Conservation (phyloP, 441 rosid genomes). For the Omphalea diandra region DNA sequence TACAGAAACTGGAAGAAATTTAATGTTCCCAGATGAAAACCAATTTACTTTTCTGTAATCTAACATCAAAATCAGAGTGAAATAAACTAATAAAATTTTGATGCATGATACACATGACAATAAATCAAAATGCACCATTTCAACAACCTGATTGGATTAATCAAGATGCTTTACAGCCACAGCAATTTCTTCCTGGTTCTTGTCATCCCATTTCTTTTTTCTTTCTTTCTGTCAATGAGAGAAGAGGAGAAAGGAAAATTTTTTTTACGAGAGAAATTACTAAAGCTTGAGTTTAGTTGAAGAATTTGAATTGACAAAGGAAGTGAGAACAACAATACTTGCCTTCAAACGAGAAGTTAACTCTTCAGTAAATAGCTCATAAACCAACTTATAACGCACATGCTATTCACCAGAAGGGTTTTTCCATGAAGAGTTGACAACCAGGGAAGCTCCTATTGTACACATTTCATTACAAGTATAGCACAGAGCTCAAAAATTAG, state of each 20-base stretch:
- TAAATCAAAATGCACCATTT: slow-evolving; percentile 22
- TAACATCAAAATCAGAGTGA: slow-evolving; percentile 14
- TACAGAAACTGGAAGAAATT: slow-evolving; percentile 10
- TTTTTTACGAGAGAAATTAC: background rate
- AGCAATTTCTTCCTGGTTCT: slow-evolving; percentile 85
- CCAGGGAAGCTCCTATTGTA: slow-evolving; percentile 57
- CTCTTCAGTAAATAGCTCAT: slow-evolving; percentile 65
- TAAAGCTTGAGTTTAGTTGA: slow-evolving; percentile 7
- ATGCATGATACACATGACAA: background rate
- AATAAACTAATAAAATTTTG: too few relatives aligned
- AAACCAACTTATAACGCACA: slow-evolving; percentile 85
- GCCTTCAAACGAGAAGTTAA: slow-evolving; percentile 92
- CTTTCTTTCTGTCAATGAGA: slow-evolving; percentile 63
- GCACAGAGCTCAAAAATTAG: background rate
- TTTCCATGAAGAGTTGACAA: slow-evolving; percentile 85
- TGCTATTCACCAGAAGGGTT: slow-evolving; percentile 97
- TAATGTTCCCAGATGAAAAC: background rate
- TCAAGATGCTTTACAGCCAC: slow-evolving; percentile 75
- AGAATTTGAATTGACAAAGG: slow-evolving; percentile 11
- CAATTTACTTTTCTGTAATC: background rate
- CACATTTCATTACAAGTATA: slow-evolving; percentile 6
- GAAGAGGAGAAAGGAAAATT: slow-evolving; percentile 5
- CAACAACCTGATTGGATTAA: slow-evolving; percentile 76
- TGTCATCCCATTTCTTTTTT: slow-evolving; percentile 86
- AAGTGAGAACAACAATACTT: slow-evolving; percentile 8